phyloP scores from a whole-genome alignment of 768 basidiomycete species.

The Lactarius deliciosus region DNA sequence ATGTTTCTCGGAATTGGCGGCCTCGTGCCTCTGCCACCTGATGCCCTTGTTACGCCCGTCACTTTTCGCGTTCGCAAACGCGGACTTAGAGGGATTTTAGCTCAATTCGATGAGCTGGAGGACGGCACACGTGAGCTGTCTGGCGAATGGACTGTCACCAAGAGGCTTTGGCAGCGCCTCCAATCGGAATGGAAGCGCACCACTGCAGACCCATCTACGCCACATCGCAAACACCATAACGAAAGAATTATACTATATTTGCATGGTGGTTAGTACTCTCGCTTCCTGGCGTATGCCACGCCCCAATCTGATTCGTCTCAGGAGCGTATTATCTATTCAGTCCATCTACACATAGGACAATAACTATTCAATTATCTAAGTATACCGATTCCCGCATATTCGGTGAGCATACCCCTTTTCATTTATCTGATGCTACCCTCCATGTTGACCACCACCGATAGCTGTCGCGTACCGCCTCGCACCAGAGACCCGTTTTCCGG shows the following conservation, averaged over 20 bases:
- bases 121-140: constrained; percentile 76
- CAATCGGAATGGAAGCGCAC: constrained; percentile 71
- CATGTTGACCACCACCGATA: constrained; percentile 38
- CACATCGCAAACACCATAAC: constrained; percentile 44
- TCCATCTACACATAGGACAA: constrained; percentile 83
- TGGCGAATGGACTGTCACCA: constrained; percentile 98
- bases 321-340: constrained; percentile 94
- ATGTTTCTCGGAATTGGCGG: constrained; percentile 75
- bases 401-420: constrained; percentile 41
- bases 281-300: background rate
- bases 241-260: constrained; percentile 90
- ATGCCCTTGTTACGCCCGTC: constrained; percentile 93
- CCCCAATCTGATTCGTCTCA: constrained; percentile 33
- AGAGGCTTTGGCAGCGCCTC: constrained; percentile 82
- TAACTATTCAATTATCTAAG: constrained; percentile 90
- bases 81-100: constrained; percentile 75
- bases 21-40: constrained; percentile 82
- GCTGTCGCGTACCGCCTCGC: constrained; percentile 94
- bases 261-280: constrained; percentile 70
- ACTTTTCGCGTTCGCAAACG: constrained; percentile 80
- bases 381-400: constrained; percentile 88
- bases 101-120: constrained; percentile 71
- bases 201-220: constrained; percentile 9
- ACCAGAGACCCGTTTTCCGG: constrained; percentile 92
- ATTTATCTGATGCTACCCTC: background rate